A percentile compares a stretch with the other conserved stretches of the same genome.
phyloP scores from a whole-genome alignment of 2,329 filamentous ascomycete species.

The Fusarium sp. region DNA sequence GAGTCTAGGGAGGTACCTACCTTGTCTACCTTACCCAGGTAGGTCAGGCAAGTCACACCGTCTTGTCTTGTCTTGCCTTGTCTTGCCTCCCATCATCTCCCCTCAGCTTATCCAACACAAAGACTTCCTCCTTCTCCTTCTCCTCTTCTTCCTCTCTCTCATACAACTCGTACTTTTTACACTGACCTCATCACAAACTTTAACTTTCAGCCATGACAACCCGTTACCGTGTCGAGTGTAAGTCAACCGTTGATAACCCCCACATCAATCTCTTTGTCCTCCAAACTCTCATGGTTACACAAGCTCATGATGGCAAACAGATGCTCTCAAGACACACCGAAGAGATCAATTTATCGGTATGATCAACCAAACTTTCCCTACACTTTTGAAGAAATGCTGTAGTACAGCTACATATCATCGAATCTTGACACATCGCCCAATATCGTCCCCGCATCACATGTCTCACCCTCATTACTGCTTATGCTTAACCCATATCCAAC shows the following conservation, averaged over 20 bases:
- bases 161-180: not conserved
- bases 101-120: conserved; percentile 21
- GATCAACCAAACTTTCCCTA: conserved; percentile 11
- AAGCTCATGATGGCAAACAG: conserved; percentile 52
- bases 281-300: conserved; percentile 17
- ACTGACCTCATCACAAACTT: not conserved
- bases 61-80: conserved; percentile 13
- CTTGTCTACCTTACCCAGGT: conserved; percentile 13
- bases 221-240: conserved; percentile 77
- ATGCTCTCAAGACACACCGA: conserved; percentile 83
- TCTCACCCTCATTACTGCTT: not conserved
- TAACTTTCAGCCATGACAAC: conserved; percentile 64
- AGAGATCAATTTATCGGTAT: conserved; percentile 88
- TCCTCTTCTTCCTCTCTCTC: not conserved
- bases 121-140: conserved; percentile 4
- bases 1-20: not conserved
- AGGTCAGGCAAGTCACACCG: conserved; percentile 38
- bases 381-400: not conserved
- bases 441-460: conserved; percentile 5
- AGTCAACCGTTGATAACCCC: conserved; percentile 47
- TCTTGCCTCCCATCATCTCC: conserved; percentile 7
- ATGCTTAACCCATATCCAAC: not conserved
- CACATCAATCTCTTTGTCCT: not conserved
- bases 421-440: not conserved
- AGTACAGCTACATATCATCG: not conserved